Evolutionary conservation across 2,329 filamentous ascomycete genomes (phyloP), one percentile per base, ranked within the genome.

Genomic region (Ceratocystis albifundus): DNA sequence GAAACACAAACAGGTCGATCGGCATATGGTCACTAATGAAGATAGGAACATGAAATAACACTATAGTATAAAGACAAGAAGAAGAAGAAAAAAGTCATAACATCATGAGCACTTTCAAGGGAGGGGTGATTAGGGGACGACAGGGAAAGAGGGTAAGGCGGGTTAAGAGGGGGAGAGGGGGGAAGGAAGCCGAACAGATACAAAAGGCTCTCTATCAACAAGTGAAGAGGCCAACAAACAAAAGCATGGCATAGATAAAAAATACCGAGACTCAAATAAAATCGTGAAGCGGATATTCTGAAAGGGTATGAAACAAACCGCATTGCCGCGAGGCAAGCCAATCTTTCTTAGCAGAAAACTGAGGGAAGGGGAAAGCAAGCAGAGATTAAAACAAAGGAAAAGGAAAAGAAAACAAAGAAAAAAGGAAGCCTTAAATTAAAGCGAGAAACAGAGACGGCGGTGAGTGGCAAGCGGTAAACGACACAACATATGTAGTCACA

Each of bases 11-110:
- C 17, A 48, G 7, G 46, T 22, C n/a, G 20, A 50, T 50, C 46
- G 22, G 17, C 30, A 55, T 6, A 64, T 20, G 44, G 28, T 15
- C 22, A 44, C 15, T 44, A 44, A n/a, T 17, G 10, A 45, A n/a
- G 20, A 65, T 12, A 45, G 20, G 10, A 55, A 30, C 5, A 45
- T 5, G 28, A 65, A 46, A 36, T 46, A 20, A 59, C 10, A 36
- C 32, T 48, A 41, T 59, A 61, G 55, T 61, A 61, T 46, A 45
- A 64, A 55, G 28, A 55, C 28, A 50, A n/a, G 44, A 62, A 28
- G 17, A 62, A 48, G 17, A 64, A 64, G n/a, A n/a, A 32, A 64
- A 64, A 59, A 41, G 48, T 65, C 64, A 65, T 59, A 59, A 65
- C 64, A 65, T 65, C 64, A 65, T 65, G 8, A 61, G 46, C 36